Evolutionary conservation across 2,329 filamentous ascomycete species (phyloP), one percentile per base, ranked within the genome.

Genomic region (Huntiella bhutanensis): DNA sequence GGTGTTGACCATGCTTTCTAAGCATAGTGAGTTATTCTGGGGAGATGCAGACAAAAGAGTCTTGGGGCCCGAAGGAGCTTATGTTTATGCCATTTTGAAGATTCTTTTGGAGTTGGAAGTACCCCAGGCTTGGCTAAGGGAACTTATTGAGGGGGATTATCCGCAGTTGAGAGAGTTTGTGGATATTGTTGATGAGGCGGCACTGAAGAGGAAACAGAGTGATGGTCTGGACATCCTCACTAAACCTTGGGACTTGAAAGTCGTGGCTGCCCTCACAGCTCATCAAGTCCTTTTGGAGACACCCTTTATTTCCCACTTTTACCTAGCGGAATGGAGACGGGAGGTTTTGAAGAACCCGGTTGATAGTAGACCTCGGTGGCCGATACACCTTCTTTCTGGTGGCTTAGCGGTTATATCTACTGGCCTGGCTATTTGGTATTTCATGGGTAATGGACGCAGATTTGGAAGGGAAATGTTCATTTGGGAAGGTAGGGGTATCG

Each of bases 61-160:
- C 11, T 39, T 58, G 3, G 59, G 60, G 0, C 60, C 54, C 16
- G 51, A 92, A 17, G 87, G 95, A 60, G 94, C 83, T 57, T 60
- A 95, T 41, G 78, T 76, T 0, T 74, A 84, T 55, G 91, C 79
- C 8, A 93, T 92, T 58, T 64, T 96, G 33, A 70, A 75, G 2
- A 63, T 95, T 43, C 81, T 91, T 65, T 65, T 80, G 16, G 62
- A 66, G 45, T 60, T 62, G 5, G 55, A 60, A 10, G 66, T 70
- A 3, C 68, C 68, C 3, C 61, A 62, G 44, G 62, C 67, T 45
- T 68, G 65, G 55, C 56, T 70, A 2, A 54, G 53, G 5, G 53
- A 48, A 3, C 53, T 53, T 34, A 52, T 63, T 34, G 50, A 47
- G 15, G 51, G 51, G 41, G 55, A 56, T 10, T 55, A 53, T 41